Conservation (phyloP, 257 asterid genomes). For the Paraleonurus japonicus region DNA sequence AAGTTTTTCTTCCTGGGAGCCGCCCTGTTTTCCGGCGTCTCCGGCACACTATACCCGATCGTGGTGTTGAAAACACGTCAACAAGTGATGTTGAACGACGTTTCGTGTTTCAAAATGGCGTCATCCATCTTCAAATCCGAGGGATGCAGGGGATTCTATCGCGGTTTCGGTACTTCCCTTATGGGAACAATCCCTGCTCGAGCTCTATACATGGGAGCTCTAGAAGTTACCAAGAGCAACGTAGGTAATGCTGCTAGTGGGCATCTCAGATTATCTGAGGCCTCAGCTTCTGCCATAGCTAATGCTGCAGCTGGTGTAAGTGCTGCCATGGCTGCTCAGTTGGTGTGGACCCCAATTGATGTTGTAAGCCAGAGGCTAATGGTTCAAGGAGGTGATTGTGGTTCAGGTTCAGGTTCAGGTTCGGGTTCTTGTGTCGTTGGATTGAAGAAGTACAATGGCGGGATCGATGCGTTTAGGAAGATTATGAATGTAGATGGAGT, state of each 20-base stretch:
- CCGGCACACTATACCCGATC: conserved; percentile 68
- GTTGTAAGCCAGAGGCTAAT: conserved; percentile 95
- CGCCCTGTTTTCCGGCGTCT: conserved; percentile 85
- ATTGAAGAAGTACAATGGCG: conserved; percentile 69
- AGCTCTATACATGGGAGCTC: conserved; percentile 96
- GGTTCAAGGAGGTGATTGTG: conserved; percentile 71
- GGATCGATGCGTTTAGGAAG: conserved; percentile 85
- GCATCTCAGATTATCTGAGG: conserved; percentile 67
- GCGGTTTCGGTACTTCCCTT: conserved; percentile 88
- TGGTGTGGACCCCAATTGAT: conserved; percentile 97
- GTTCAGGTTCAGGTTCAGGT: background rate
- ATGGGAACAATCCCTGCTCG: conserved; percentile 96
- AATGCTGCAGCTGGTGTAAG: conserved; percentile 91
- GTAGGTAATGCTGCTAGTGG: conserved; percentile 61
- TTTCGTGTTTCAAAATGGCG: conserved; percentile 70
- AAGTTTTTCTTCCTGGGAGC: conserved; percentile 95
- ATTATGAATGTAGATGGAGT: conserved; percentile 62
- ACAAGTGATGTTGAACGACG: conserved; percentile 60
- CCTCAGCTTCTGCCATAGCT: conserved; percentile 73
- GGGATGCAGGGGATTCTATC: conserved; percentile 79
- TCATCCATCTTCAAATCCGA: conserved; percentile 57
- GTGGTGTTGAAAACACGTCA: conserved; percentile 88
- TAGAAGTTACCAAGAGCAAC: conserved; percentile 85
- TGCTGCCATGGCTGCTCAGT: conserved; percentile 96
- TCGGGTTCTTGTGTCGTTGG: conserved; percentile 34